These are phyloP conservation scores for Puccinia hordei DNA, from an alignment of 1,284 basidiomycete genomes.

Conservation along the genomic window DNA sequence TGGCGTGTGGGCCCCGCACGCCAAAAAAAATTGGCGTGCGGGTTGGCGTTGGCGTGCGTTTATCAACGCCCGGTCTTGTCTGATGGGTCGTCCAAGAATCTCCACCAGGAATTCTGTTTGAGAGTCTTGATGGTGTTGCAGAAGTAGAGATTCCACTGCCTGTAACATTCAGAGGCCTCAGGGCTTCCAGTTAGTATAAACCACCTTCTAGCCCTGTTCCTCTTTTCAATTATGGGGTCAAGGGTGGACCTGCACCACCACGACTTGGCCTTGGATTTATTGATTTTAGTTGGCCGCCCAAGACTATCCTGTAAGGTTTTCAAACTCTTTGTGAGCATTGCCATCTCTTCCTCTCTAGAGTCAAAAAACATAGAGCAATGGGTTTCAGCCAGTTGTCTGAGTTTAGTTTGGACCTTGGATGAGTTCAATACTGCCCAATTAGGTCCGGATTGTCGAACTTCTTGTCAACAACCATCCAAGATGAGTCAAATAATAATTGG, in stretches of 20 bases:
- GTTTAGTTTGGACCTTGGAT: no score
- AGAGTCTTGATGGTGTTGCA: neutral
- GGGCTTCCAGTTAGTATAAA: neutral
- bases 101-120: neutral
- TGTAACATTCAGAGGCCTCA: no score
- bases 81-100: neutral
- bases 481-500: neutral
- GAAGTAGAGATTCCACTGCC: neutral
- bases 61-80: no score
- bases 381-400: no score
- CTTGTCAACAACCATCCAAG: no score
- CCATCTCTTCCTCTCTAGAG: no score
- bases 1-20: no score
- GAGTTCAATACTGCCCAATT: neutral
- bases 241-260: neutral
- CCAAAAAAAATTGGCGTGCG: no score
- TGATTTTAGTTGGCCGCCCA: neutral
- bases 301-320: neutral
- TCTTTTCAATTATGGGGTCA: neutral
- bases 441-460: no score
- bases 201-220: neutral
- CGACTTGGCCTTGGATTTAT: neutral
- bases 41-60: no score
- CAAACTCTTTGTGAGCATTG: no score
- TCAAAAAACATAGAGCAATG: no score